These are phyloP conservation scores for Bipolaris cookei DNA, from an alignment of 2,329 filamentous ascomycete genomes.

Conservation along the genomic window DNA sequence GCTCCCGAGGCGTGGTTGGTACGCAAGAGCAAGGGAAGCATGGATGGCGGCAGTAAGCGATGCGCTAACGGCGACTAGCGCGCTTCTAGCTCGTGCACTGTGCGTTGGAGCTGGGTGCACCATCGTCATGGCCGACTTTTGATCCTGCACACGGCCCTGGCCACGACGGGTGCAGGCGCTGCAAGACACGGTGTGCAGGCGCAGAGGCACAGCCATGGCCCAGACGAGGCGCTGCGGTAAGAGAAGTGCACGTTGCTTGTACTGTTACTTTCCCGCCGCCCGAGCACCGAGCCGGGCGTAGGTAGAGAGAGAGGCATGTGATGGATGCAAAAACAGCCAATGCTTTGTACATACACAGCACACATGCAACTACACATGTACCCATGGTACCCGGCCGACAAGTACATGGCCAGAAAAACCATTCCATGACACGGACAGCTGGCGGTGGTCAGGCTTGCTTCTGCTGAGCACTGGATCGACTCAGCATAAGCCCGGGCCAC, in stretches of 20 bases:
- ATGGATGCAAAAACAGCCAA: not conserved
- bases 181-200: not conserved
- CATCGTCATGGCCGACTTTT: constrained; percentile 7
- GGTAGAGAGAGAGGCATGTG: not conserved
- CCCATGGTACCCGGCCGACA: not conserved
- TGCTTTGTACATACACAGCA: not conserved
- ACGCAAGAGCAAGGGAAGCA: constrained; percentile 1
- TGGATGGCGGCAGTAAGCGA: constrained; percentile 18
- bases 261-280: not conserved
- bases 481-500: constrained; percentile 7
- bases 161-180: not conserved
- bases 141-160: not conserved
- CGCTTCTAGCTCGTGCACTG: constrained; percentile 19
- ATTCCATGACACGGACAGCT: too few relatives aligned
- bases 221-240: not conserved
- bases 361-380: not conserved
- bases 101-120: constrained; percentile 31
- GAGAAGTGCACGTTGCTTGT: not conserved
- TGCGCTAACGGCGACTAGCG: constrained; percentile 18
- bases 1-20: constrained; percentile 16
- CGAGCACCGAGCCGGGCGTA: constrained; percentile 1
- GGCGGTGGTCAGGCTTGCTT: not conserved
- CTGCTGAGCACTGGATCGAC: not conserved
- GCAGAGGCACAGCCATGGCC: not conserved
- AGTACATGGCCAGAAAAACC: not conserved